phyloP scores from a whole-genome alignment of 495 filamentous ascomycete genomes.

The Hypoxylon intermedium region DNA sequence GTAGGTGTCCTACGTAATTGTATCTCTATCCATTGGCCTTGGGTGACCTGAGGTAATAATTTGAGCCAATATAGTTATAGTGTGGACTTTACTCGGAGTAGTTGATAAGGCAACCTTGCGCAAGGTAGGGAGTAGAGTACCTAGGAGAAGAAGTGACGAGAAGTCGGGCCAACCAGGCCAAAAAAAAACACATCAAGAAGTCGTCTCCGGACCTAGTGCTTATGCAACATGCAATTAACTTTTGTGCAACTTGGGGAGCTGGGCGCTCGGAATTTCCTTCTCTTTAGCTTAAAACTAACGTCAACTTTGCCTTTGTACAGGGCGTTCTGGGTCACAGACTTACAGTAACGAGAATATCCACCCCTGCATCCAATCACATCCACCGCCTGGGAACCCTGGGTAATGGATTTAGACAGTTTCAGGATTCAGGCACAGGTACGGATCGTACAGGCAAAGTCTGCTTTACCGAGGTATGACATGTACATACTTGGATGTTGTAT shows the following conservation, averaged over 20 bases:
- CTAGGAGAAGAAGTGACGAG: neutral
- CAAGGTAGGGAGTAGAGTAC: too few relatives aligned
- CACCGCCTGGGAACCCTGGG: too few relatives aligned
- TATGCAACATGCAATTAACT: neutral
- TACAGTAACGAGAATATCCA: too few relatives aligned
- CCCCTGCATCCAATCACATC: too few relatives aligned
- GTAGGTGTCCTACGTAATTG: neutral
- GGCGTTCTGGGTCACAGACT: neutral
- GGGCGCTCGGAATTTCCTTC: neutral
- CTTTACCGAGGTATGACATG: slow-evolving; percentile 1
- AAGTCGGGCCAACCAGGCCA: neutral
- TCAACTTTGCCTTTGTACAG: neutral
- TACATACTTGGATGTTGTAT: too few relatives aligned
- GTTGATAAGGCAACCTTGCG: too few relatives aligned
- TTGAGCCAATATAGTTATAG: neutral
- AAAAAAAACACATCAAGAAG: too few relatives aligned
- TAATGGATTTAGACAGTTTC: slow-evolving; percentile 22
- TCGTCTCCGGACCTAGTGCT: neutral
- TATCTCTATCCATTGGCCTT: neutral
- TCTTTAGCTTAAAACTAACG: neutral
- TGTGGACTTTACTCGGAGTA: too few relatives aligned
- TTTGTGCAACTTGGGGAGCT: neutral
- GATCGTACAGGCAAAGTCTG: too few relatives aligned
- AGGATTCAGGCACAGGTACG: slow-evolving; percentile 32
- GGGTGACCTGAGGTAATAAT: neutral